Base-by-base conservation (phyloP, 768 basidiomycete genomes). In the Solioccasus polychromus region DNA sequence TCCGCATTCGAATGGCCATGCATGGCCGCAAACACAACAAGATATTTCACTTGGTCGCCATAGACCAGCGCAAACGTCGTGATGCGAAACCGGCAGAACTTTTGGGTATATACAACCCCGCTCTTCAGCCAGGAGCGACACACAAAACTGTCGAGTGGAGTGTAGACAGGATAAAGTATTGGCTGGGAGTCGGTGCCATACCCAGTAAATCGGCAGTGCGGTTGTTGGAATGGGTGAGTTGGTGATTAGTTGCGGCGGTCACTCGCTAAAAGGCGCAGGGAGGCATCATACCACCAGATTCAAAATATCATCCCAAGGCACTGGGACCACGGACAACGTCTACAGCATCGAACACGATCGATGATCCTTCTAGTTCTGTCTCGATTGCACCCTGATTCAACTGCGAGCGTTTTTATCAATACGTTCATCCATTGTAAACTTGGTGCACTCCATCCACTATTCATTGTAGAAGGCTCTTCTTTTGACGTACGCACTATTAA, bases 111-210 rank as follows among this genome's bases (percentile, higher is more conserved):
- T 96, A 88, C 71, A 74, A 90, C 64, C 92, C 91, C 4, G 80
- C 76, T 51, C 67, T 80, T 36, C 66, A 64, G 39, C 71, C 62
- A 15, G 76, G 73, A 29, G 64, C 73, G 47, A 65, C 70, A 19
- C 74, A 79, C 54, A 95, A 93, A 68, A 82, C 78, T 26, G 73
- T 97, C 45, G 78, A 85, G 55, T 97, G 94, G 93, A 92, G 92
- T 65, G 83, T 85, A 20, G 84, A 89, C 56, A 80, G 95, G 62
- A 90, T 98, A 63, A 76, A 77, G 47, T 92, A 89, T 60, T 98
- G 95, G 95, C 66, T 97, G 30, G 76, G 76, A 26, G 80, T 85
- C 15, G 94, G 93, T 0, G 95, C 95, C 26, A 65, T 78, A 48
- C 95, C 95, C 1, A 86, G 81, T 35, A 82, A 83, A 59, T 74